Evolutionary conservation across 352 stramenopile genomes (phyloP), one percentile per base, ranked within the genome.

Genomic region (Phytophthora citricola): DNA sequence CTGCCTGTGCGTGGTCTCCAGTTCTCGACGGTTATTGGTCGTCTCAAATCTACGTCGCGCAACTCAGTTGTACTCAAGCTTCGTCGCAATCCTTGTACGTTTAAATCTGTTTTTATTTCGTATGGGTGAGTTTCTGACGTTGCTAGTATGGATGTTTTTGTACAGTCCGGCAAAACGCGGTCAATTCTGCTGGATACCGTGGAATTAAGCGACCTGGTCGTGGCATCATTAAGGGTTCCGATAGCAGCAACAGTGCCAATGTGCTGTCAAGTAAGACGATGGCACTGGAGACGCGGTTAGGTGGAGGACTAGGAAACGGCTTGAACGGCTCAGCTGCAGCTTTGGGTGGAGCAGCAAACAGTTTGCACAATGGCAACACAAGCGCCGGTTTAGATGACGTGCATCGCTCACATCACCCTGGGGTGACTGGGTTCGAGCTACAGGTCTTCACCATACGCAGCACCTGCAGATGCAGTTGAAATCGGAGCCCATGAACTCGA

Each of bases 1-100:
- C 44, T 93, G 10, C 82, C 85, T 0, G 85, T 93, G 39, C 82
- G 83, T 55, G 85, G 83, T n/a, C 78, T 93, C 4, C 85, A 93
- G 58, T 93, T 93, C 57, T 91, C 81, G n/a, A 93, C 82, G 3
- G 83, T 93, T 20, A 93, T 93, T 58, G 85, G 85, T 2, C 76
- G 83, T 1, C 76, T 93, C 38, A 93, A 93, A 56, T 93, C 85
- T 36, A 91, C 81, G 36, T 90, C 85, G 9, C 79, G 85, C 40
- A 93, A 87, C 67, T 93, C 85, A 14, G 85, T 93, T 48, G 83
- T 93, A 64, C 78, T 93, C 39, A 91, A 91, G 58, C 72, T 93
- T 34, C 82, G 85, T 53, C 71, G 85, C 43, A 93, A 93, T 77
- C 85, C 85, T 62, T 93, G 84, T 93, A 87, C 61, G 81, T 85